Conservation (phyloP, 169 alveolate species). For the Perkinsus olseni region DNA sequence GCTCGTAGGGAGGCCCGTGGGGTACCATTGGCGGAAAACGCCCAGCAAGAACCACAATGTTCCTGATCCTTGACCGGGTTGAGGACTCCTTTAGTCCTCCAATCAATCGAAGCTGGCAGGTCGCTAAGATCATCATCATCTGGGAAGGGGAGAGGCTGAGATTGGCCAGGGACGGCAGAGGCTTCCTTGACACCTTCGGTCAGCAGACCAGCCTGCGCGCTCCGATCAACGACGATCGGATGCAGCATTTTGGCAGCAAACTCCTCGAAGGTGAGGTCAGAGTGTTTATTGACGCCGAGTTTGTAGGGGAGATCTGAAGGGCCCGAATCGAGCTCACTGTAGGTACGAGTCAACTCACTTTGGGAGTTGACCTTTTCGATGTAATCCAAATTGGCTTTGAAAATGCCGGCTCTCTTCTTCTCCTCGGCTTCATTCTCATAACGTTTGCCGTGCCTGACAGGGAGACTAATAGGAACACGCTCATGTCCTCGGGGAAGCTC, state of each 20-base stretch:
- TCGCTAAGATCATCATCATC: no score
- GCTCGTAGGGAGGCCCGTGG: slow-evolving; percentile 47
- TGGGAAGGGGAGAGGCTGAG: no score
- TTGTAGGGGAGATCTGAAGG: not conserved
- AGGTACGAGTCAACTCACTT: not conserved
- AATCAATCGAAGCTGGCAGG: slow-evolving; percentile 22
- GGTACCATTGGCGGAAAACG: slow-evolving; percentile 62
- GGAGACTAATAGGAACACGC: no score
- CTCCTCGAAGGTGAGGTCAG: not conserved
- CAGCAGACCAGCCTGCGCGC: not conserved
- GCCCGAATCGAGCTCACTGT: not conserved
- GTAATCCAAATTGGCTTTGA: not conserved
- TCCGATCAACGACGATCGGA: not conserved
- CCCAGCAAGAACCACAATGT: slow-evolving; percentile 74
- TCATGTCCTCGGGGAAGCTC: not conserved
- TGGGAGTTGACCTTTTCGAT: not conserved
- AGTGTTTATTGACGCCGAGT: not conserved
- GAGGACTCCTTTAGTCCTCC: slow-evolving; percentile 27
- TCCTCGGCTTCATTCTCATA: not conserved
- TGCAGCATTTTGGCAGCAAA: not conserved
- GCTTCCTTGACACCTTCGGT: not conserved
- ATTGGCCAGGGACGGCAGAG: no score
- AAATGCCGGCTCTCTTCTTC: not conserved
- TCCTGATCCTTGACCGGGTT: slow-evolving; percentile 34
- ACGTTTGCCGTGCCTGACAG: not conserved